Base-by-base conservation (phyloP, 106 monocot genomes). In the Apostasia shenzhenica region DNA sequence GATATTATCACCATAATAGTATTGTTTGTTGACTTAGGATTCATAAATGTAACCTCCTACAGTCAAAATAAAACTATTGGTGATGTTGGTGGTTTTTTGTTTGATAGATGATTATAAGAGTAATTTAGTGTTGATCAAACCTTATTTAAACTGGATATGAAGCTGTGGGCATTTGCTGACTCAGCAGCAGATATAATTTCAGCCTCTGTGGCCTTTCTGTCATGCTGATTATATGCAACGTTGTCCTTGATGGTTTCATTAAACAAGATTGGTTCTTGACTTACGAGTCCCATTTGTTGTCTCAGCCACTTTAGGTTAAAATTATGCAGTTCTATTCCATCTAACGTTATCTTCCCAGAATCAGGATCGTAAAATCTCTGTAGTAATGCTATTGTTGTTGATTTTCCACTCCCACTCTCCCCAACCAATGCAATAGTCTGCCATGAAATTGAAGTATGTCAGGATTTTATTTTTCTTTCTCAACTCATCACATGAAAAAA, bases 381-480 rank as follows among this genome's bases (percentile, higher is more conserved):
- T 51, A 66, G 39, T 26, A 66, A 50, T 51, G 66, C 47, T 49
- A 66, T 66, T 37, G 11, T 37, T 48, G 66, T 66, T 37, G 66
- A 66, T 50, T 66, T 66, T 45, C 66, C 66, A 66, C 66, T 37
- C 49, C 66, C 66, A 39, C 66, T 66, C 43, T 66, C 66, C 37
- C 66, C 66, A 26, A 66, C 66, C 38, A 66, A 50, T 66, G 66
- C 66, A 66, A 66, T 39, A 51, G 26, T 66, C 66, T 66, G 66
- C n/a, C 44, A 26, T 49, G 8, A 66, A 66, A 66, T 0, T 51
- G 38, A 14, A 66, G 14, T 66, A 37, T 49, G 26, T 66, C 12
- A 45, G 46, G 1, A 26, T 2, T 14, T 66, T 14, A 14, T 14
- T 2, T 14, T 26, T 52, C 52, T 6, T 52, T 52, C 52, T 10